Conservation (phyloP, 306 rosid species). For the Cicer arietinum region DNA sequence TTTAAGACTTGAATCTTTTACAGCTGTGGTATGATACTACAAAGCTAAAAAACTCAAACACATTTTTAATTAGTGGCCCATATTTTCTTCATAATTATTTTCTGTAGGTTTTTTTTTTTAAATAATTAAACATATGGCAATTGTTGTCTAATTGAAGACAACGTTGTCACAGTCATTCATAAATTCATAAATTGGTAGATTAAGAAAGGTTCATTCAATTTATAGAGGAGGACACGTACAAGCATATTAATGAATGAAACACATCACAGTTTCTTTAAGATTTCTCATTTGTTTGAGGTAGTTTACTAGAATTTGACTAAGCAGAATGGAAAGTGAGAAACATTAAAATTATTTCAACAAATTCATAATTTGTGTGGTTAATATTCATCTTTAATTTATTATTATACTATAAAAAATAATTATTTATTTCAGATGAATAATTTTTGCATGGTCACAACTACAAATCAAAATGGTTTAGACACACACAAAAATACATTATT, state of each 20-base stretch:
- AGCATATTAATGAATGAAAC: background rate
- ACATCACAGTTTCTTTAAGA: background rate
- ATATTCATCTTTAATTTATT: no score
- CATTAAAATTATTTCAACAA: no score
- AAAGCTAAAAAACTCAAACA: no score
- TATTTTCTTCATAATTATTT: background rate
- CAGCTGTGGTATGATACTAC: no score
- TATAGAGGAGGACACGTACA: background rate
- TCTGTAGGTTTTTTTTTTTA: background rate
- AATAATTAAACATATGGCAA: background rate
- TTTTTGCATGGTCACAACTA: no score
- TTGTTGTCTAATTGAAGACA: background rate
- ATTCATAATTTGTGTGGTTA: no score
- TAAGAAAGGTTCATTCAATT: background rate
- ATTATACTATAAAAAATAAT: no score
- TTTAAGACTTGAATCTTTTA: no score
- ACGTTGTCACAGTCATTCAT: slow-evolving; percentile 32
- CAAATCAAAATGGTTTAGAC: no score
- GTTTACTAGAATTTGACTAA: background rate
- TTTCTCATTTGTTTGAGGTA: background rate
- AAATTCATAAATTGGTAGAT: slow-evolving; percentile 29
- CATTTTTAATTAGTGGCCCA: background rate
- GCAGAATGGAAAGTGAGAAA: no score
- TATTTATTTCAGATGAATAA: no score
- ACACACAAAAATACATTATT: no score